Conservation (phyloP, 495 filamentous ascomycete genomes). For the Beverwykella pulmonaria region DNA sequence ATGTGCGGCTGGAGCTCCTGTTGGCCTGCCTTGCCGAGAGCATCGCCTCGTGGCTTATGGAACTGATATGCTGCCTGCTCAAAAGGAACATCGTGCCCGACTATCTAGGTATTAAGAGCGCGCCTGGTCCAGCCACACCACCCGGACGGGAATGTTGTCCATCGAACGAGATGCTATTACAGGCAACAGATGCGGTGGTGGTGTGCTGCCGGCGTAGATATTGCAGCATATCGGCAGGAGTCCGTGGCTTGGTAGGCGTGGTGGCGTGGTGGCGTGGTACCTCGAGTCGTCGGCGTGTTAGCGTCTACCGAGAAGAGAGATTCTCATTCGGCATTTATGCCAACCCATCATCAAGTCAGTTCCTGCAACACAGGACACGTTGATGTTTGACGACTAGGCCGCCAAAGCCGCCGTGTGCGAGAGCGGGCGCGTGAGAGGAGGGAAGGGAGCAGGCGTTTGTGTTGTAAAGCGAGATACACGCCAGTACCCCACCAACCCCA, state of each 20-base stretch:
- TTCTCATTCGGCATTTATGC: not conserved
- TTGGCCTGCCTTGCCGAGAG: not conserved
- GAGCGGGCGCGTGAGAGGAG: not conserved
- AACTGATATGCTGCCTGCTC: not conserved
- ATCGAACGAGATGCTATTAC: not conserved
- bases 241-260: not conserved
- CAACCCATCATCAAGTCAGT: not conserved
- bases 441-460: not conserved
- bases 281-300: not conserved
- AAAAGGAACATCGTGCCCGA: no score
- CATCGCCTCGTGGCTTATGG: not conserved
- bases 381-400: not conserved
- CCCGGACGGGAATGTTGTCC: not conserved
- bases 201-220: not conserved
- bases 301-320: not conserved
- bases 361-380: not conserved
- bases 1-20: not conserved
- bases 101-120: not conserved
- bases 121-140: not conserved
- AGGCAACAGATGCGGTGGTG: not conserved
- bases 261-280: not conserved
- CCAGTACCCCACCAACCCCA: conserved; percentile 31
- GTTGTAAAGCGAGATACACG: not conserved
- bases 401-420: not conserved
- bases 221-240: not conserved